Evolutionary conservation across 352 stramenopile species (phyloP).

Genomic region (Phytophthora sp.): DNA sequence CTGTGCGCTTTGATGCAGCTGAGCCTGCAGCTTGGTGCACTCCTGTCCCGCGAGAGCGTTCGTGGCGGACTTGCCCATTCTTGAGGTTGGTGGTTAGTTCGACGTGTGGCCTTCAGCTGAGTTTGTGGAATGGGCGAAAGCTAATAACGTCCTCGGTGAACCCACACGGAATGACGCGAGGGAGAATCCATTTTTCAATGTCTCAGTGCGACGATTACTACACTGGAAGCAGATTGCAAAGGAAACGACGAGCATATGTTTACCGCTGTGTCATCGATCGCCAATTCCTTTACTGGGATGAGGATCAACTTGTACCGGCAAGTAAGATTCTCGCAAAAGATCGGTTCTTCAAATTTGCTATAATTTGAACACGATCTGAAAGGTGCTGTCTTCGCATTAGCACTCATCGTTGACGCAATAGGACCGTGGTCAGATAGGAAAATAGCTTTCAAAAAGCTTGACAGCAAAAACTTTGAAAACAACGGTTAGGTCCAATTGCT

Average conservation of each 20-base stretch:
- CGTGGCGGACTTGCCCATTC: slow-evolving; percentile 32
- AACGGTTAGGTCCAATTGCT: too few species aligned
- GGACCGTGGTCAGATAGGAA: too few species aligned
- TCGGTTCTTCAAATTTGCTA: not conserved
- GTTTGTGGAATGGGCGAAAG: slow-evolving; percentile 12
- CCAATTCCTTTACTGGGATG: not conserved
- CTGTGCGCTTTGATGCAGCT: slow-evolving; percentile 34
- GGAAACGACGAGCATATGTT: too few species aligned
- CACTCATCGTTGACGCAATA: too few species aligned
- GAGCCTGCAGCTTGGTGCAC: slow-evolving; percentile 33
- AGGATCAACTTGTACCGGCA: not conserved
- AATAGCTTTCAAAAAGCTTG: too few species aligned
- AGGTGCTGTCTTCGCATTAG: too few species aligned
- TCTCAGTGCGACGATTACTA: slow-evolving; percentile 25
- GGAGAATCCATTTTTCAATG: slow-evolving; percentile 12
- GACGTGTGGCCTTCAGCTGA: slow-evolving; percentile 1
- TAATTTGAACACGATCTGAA: too few species aligned
- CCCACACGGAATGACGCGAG: slow-evolving; percentile 16
- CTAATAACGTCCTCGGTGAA: slow-evolving; percentile 1
- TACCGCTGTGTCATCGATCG: too few species aligned
- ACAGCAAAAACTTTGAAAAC: too few species aligned
- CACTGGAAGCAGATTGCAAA: too few species aligned
- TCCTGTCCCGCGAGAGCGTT: slow-evolving; percentile 26
- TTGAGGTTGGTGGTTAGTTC: not conserved
- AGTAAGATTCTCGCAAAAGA: not conserved